Evolutionary conservation across 2,329 filamentous ascomycete species (phyloP).

Genomic region (Pochonia chlamydosporia): DNA sequence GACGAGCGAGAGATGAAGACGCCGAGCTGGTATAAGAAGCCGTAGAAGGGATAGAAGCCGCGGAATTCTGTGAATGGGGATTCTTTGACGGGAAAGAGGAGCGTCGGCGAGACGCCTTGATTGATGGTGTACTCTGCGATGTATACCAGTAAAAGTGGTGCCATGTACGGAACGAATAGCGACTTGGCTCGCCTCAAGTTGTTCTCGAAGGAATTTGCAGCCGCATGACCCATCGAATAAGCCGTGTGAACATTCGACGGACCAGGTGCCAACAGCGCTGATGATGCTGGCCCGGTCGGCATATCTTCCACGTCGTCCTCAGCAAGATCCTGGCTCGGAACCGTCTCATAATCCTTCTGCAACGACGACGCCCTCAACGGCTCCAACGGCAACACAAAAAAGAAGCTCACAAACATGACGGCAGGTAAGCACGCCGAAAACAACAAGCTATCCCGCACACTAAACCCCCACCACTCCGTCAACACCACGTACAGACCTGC

Average conservation of each 20-base stretch:
- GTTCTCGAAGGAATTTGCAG: constrained; percentile 29
- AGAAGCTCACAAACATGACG: constrained; percentile 84
- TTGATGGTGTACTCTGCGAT: constrained; percentile 97
- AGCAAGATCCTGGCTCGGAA: constrained; percentile 37
- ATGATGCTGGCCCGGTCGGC: constrained; percentile 34
- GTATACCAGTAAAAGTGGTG: constrained; percentile 87
- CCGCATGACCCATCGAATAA: constrained; percentile 24
- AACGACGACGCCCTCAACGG: constrained; percentile 47
- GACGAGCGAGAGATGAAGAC: constrained; percentile 93
- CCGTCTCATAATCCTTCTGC: constrained; percentile 47
- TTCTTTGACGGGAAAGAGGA: constrained; percentile 73
- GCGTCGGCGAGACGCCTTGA: constrained; percentile 83
- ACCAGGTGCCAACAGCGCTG: constrained; percentile 42
- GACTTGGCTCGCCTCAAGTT: constrained; percentile 61
- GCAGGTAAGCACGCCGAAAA: constrained; percentile 72
- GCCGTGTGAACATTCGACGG: constrained; percentile 34
- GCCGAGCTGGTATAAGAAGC: constrained; percentile 88
- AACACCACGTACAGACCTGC: constrained; percentile 82
- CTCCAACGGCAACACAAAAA: constrained; percentile 66
- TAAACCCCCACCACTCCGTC: constrained; percentile 73
- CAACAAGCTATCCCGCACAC: constrained; percentile 68
- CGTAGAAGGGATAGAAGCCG: constrained; percentile 91
- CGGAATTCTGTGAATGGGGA: constrained; percentile 78
- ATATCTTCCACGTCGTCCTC: constrained; percentile 30
- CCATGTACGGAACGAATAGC: constrained; percentile 78